Evolutionary conservation across 2,329 filamentous ascomycete genomes (phyloP).

Genomic region (Colletotrichum paranaense): DNA sequence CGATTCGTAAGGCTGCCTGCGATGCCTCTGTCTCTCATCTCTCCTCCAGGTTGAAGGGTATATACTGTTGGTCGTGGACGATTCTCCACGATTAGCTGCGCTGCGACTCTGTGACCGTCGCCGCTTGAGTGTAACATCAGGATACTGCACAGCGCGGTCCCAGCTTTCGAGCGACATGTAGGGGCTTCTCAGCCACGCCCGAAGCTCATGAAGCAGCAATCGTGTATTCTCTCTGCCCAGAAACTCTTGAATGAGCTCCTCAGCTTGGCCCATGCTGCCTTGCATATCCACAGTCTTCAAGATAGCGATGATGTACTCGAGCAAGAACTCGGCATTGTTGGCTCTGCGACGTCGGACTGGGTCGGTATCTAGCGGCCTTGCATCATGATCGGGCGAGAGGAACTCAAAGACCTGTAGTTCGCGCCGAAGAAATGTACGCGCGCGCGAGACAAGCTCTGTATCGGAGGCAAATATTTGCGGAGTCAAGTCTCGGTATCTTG

Average conservation of each 20-base stretch:
- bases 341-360: constrained; percentile 48
- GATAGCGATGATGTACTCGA: constrained; percentile 88
- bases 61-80: constrained; percentile 9
- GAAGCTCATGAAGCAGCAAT: constrained; percentile 87
- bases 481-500: constrained; percentile 79
- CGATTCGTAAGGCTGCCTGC: constrained; percentile 8
- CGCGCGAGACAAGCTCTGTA: constrained; percentile 77
- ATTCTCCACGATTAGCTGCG: background rate
- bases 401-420: constrained; percentile 88
- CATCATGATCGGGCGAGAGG: constrained; percentile 53
- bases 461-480: constrained; percentile 74
- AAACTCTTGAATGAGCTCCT: constrained; percentile 82
- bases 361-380: constrained; percentile 19
- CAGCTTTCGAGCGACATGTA: constrained; percentile 78
- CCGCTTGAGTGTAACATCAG: constrained; percentile 13
- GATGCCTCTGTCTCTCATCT: constrained; percentile 27
- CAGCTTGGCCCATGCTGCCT: constrained; percentile 80
- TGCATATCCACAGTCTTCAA: constrained; percentile 86
- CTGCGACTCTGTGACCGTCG: constrained; percentile 30
- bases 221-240: constrained; percentile 78
- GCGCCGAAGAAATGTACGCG: constrained; percentile 83
- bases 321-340: constrained; percentile 83
- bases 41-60: constrained; percentile 36
- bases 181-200: constrained; percentile 85
- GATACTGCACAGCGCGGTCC: constrained; percentile 84